phyloP scores from a whole-genome alignment of 306 rosid genomes.

The Glycine latifolia region DNA sequence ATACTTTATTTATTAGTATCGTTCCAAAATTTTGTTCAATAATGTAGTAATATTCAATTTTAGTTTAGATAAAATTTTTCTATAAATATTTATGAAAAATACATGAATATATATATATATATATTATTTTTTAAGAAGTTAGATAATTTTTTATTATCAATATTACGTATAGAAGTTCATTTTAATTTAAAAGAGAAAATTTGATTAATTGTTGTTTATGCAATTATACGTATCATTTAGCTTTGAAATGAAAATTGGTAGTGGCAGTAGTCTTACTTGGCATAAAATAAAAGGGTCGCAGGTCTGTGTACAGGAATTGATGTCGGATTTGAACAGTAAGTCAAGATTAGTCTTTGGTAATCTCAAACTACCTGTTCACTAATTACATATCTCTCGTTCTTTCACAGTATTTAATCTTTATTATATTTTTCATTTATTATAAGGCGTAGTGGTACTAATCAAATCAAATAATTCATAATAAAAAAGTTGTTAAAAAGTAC shows the following conservation, averaged over 20 bases:
- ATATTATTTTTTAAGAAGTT: too few relatives aligned
- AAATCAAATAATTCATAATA: background rate
- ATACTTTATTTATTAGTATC: background rate
- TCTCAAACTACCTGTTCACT: background rate
- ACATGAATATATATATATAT: too few relatives aligned
- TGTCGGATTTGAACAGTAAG: constrained; percentile 25
- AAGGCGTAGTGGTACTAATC: too few relatives aligned
- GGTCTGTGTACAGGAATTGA: background rate
- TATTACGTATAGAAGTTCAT: too few relatives aligned
- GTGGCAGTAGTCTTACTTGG: background rate
- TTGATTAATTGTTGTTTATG: too few relatives aligned
- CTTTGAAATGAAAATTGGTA: background rate
- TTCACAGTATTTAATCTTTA: background rate
- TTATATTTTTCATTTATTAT: background rate
- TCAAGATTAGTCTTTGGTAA: constrained; percentile 19
- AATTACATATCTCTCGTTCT: background rate
- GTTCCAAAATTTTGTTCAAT: background rate
- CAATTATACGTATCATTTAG: background rate
- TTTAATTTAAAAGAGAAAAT: too few relatives aligned
- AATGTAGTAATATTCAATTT: background rate
- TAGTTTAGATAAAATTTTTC: too few relatives aligned
- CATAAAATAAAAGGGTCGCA: background rate
- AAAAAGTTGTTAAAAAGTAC: background rate
- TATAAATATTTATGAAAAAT: too few relatives aligned
- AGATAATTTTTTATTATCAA: too few relatives aligned